A percentile compares a stretch with the other conserved stretches of the same genome.
Conservation (phyloP, 1,139 yeast genomes). For the Starmera stellimalicola region DNA sequence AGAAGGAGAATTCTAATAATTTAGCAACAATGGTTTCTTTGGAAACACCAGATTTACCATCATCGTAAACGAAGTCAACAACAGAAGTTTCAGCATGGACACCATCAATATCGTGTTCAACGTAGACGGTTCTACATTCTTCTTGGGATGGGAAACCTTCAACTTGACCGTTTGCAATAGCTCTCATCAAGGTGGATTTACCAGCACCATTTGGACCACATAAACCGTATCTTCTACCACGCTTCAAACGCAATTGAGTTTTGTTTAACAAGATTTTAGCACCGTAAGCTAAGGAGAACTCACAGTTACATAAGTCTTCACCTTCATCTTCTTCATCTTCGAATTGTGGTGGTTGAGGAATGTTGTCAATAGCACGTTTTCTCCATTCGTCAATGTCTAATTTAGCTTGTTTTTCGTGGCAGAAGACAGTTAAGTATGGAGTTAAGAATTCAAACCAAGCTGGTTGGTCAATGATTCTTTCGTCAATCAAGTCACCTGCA, state of each 20-base stretch:
- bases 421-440: conserved; percentile 92
- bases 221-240: conserved; percentile 99
- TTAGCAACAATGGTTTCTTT: conserved; percentile 58
- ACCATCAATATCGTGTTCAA: conserved; percentile 99
- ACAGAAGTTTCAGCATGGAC: conserved; percentile 94
- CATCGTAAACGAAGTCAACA: conserved; percentile 74
- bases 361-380: conserved; percentile 94
- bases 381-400: conserved; percentile 90
- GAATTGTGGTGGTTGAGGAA: conserved; percentile 89
- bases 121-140: conserved; percentile 97
- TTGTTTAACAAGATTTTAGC: conserved; percentile 99
- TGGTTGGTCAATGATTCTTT: conserved; percentile 87
- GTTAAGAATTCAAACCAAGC: conserved; percentile 85
- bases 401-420: conserved; percentile 89
- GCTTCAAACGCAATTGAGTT: conserved; percentile 98
- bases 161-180: conserved; percentile 99
- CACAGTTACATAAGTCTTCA: conserved; percentile 99
- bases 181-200: conserved; percentile 99
- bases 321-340: conserved; percentile 99
- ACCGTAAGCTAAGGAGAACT: conserved; percentile 99
- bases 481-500: conserved; percentile 98
- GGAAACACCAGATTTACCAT: conserved; percentile 70
- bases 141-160: conserved; percentile 99
- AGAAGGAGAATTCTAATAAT: conserved; percentile 83
- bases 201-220: conserved; percentile 99